Conservation (phyloP, 345 rosid species). For the Populus tremula region DNA sequence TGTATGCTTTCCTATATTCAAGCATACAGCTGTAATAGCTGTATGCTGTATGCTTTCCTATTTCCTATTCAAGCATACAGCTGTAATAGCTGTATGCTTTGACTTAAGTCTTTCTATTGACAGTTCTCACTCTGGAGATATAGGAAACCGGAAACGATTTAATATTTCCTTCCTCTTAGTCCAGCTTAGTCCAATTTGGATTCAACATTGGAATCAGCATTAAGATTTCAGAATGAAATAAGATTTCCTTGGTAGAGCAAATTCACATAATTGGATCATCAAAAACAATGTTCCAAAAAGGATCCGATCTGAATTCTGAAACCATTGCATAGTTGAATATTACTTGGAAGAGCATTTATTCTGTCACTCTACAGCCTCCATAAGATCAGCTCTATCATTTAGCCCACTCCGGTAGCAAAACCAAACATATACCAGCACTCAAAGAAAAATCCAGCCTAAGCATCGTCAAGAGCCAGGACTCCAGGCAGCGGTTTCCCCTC, state of each 20-base stretch:
- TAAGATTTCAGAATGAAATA: neutral
- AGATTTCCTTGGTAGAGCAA: neutral
- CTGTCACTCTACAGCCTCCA: slow-evolving; percentile 14
- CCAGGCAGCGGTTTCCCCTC: slow-evolving; percentile 93
- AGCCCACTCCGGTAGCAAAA: slow-evolving; percentile 27
- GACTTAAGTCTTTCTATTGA: too few species aligned
- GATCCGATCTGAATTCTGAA: neutral
- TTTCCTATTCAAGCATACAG: too few species aligned
- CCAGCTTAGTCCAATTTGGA: neutral
- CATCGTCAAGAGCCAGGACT: slow-evolving; percentile 88
- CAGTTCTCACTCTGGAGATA: too few species aligned
- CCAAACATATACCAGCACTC: slow-evolving; percentile 28
- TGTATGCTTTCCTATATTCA: too few species aligned
- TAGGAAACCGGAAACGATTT: too few species aligned
- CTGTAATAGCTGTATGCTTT: too few species aligned
- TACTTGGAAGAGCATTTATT: slow-evolving; percentile 6
- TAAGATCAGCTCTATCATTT: neutral
- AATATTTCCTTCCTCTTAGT: too few species aligned
- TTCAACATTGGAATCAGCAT: neutral
- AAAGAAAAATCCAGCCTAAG: slow-evolving; percentile 25
- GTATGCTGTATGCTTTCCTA: too few species aligned
- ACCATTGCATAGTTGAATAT: neutral
- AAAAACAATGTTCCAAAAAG: neutral
- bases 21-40: too few species aligned
- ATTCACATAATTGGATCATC: neutral